These are phyloP conservation scores for Candida sp. DNA, from an alignment of 1,139 yeast genomes.

Conservation along the genomic window DNA sequence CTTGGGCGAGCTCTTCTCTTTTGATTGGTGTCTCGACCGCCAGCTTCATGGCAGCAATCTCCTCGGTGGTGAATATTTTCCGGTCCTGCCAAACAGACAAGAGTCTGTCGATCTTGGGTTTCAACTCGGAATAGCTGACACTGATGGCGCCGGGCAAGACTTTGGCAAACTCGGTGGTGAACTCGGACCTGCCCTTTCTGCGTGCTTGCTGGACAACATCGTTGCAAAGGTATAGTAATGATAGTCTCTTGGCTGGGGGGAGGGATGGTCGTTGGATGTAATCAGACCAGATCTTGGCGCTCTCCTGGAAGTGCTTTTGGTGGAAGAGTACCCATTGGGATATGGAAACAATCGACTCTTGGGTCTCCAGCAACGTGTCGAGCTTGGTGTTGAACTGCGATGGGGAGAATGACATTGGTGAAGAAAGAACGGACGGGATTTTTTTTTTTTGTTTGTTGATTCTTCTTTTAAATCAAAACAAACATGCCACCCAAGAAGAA, in stretches of 20 bases:
- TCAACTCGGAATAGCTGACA: constrained; percentile 38
- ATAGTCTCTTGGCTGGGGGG: constrained; percentile 47
- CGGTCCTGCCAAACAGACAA: constrained; percentile 81
- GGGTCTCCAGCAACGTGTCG: constrained; percentile 70
- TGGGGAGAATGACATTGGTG: constrained; percentile 62
- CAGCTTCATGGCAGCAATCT: constrained; percentile 46
- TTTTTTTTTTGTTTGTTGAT: not conserved
- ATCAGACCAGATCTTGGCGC: constrained; percentile 66
- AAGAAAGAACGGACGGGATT: not conserved
- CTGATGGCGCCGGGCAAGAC: constrained; percentile 45
- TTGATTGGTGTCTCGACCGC: constrained; percentile 18
- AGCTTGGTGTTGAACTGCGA: constrained; percentile 62
- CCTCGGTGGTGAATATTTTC: constrained; percentile 50
- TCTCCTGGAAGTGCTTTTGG: constrained; percentile 62
- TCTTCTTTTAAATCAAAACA: constrained; percentile 2
- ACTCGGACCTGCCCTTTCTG: constrained; percentile 64
- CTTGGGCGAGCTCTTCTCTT: constrained; percentile 32
- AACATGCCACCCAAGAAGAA: constrained; percentile 1
- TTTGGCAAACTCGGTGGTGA: constrained; percentile 58
- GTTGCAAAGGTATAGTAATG: constrained; percentile 74
- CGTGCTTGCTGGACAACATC: constrained; percentile 86
- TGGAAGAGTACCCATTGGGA: constrained; percentile 90
- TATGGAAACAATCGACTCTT: constrained; percentile 80
- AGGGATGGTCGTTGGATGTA: constrained; percentile 37
- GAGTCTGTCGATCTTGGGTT: constrained; percentile 65